Conservation (phyloP, 208 protist species). For the Strigomonas galati region DNA sequence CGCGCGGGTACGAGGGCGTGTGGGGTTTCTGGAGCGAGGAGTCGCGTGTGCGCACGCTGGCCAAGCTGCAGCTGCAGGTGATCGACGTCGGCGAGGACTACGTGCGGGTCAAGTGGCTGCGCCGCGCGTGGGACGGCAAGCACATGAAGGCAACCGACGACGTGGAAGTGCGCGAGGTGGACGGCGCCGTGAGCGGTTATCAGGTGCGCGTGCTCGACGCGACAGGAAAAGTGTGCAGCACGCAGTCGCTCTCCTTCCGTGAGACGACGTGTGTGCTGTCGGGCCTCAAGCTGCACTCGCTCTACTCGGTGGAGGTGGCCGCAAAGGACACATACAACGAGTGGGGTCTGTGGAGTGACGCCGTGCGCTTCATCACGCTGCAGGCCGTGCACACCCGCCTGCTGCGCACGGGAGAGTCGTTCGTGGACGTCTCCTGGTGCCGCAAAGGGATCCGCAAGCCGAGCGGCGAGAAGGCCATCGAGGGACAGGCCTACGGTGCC, state of each 20-base stretch:
- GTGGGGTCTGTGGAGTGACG: constrained; percentile 90
- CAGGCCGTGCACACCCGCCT: constrained; percentile 54
- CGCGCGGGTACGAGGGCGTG: constrained; percentile 80
- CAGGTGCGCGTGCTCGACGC: constrained; percentile 75
- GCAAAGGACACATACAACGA: constrained; percentile 90
- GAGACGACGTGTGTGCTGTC: constrained; percentile 67
- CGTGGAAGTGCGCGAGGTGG: constrained; percentile 59
- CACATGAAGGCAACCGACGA: constrained; percentile 27
- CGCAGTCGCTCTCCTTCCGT: constrained; percentile 49
- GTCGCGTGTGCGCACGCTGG: constrained; percentile 85
- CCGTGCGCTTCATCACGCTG: constrained; percentile 76
- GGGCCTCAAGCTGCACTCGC: constrained; percentile 53
- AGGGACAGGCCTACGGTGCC: neutral
- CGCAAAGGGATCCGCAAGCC: constrained; percentile 26
- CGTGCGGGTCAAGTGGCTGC: constrained; percentile 76
- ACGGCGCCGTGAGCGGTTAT: constrained; percentile 86
- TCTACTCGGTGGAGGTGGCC: constrained; percentile 84
- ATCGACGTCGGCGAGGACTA: constrained; percentile 87
- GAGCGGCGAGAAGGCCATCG: neutral
- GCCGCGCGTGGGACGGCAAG: constrained; percentile 68
- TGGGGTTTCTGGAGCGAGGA: constrained; percentile 92
- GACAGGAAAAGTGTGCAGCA: constrained; percentile 45
- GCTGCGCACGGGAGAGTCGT: constrained; percentile 74
- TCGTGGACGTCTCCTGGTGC: constrained; percentile 78
- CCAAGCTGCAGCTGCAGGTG: constrained; percentile 78